Evolutionary conservation across 2,329 filamentous ascomycete genomes (phyloP).

Genomic region (Hortaea werneckii): DNA sequence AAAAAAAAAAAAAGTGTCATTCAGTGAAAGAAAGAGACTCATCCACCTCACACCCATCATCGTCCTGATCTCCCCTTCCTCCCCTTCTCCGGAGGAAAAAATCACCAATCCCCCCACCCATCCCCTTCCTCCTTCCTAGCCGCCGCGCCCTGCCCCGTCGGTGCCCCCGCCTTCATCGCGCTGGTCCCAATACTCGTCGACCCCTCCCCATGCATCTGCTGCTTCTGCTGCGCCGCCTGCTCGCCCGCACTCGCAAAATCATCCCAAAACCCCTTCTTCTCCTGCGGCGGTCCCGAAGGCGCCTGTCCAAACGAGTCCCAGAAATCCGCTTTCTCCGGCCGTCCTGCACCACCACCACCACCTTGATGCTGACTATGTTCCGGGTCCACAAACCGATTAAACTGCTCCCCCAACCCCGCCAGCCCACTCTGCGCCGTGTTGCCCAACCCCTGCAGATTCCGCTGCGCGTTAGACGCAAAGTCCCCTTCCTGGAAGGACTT

Average conservation of each 20-base stretch:
- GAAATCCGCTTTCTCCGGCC: slow-evolving; percentile 67
- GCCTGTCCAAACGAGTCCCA: slow-evolving; percentile 82
- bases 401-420: slow-evolving; percentile 64
- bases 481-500: slow-evolving; percentile 61
- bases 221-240: slow-evolving; percentile 19
- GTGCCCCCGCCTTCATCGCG: slow-evolving; percentile 45
- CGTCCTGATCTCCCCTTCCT: too few species aligned
- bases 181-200: slow-evolving; percentile 50
- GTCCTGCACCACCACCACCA: slow-evolving; percentile 24
- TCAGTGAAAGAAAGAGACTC: too few species aligned
- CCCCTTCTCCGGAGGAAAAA: too few species aligned
- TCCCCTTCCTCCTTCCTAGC: slow-evolving; percentile 36
- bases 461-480: slow-evolving; percentile 43
- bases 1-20: too few species aligned
- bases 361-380: slow-evolving; percentile 8
- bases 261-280: slow-evolving; percentile 47
- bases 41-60: too few species aligned
- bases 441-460: slow-evolving; percentile 35
- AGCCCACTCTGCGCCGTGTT: slow-evolving; percentile 56
- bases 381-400: slow-evolving; percentile 75
- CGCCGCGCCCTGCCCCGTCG: slow-evolving; percentile 13
- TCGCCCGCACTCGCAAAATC: slow-evolving; percentile 32
- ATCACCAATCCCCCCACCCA: slow-evolving; percentile 46
- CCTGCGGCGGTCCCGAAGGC: slow-evolving; percentile 38
- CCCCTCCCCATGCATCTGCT: slow-evolving; percentile 16